These are phyloP conservation scores for Erodium moschatum DNA, from an alignment of 441 rosid genomes.

Conservation along the genomic window DNA sequence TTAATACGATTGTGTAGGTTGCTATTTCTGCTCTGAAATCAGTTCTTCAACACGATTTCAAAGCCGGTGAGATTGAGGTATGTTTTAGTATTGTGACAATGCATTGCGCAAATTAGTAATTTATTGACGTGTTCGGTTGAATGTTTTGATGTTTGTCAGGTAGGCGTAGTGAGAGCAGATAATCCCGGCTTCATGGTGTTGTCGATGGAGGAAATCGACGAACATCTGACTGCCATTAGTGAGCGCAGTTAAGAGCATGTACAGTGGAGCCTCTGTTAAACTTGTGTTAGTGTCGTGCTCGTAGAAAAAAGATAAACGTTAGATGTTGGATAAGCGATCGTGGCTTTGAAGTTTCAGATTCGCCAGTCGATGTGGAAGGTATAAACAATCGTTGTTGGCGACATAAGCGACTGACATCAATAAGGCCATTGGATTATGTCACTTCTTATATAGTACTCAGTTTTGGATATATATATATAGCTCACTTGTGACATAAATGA, in stretches of 20 bases:
- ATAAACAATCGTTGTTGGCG: too few species aligned
- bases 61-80: conserved; percentile 97
- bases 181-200: conserved; percentile 54
- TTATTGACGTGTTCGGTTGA: not conserved
- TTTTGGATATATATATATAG: too few species aligned
- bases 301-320: too few species aligned
- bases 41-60: conserved; percentile 94
- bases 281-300: too few species aligned
- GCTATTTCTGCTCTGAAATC: conserved; percentile 86
- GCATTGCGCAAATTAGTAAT: not conserved
- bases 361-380: too few species aligned
- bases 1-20: conserved; percentile 36
- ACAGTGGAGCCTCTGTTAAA: too few species aligned
- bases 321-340: too few species aligned
- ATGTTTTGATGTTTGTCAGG: conserved; percentile 36
- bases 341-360: too few species aligned
- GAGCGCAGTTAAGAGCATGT: conserved; percentile 46
- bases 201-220: conserved; percentile 78
- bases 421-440: too few species aligned
- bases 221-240: conserved; percentile 80
- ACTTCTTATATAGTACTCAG: too few species aligned
- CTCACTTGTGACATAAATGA: too few species aligned
- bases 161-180: conserved; percentile 80
- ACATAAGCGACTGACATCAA: too few species aligned
- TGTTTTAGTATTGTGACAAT: not conserved